Conservation (phyloP, 2,329 filamentous ascomycete species). For the Trichoderma brevicompactum region DNA sequence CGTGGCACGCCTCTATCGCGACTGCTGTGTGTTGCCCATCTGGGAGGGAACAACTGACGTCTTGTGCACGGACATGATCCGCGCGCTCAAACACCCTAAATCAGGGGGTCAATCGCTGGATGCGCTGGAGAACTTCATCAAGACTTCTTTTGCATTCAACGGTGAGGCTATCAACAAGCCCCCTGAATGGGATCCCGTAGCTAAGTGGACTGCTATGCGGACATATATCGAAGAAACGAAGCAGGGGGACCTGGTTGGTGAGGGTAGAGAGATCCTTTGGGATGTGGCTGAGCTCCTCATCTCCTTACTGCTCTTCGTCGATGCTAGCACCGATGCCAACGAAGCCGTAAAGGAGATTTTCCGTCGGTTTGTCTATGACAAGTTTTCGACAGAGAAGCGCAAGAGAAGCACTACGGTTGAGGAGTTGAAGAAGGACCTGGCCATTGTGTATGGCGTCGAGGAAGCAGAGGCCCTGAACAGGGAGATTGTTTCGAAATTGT, state of each 20-base stretch:
- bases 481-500: slow-evolving; percentile 28
- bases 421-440: slow-evolving; percentile 40
- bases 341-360: slow-evolving; percentile 47
- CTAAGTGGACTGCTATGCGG: slow-evolving; percentile 49
- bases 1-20: slow-evolving; percentile 67
- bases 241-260: slow-evolving; percentile 48
- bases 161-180: slow-evolving; percentile 35
- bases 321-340: slow-evolving; percentile 45
- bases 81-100: slow-evolving; percentile 52
- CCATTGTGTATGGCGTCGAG: slow-evolving; percentile 44
- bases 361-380: slow-evolving; percentile 44
- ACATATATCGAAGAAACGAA: slow-evolving; percentile 41
- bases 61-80: slow-evolving; percentile 58
- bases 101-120: slow-evolving; percentile 44
- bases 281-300: slow-evolving; percentile 50
- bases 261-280: slow-evolving; percentile 53
- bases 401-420: slow-evolving; percentile 34
- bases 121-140: slow-evolving; percentile 51
- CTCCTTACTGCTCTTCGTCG: slow-evolving; percentile 49
- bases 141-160: slow-evolving; percentile 32
- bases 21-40: slow-evolving; percentile 66
- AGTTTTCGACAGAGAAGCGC: slow-evolving; percentile 31
- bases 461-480: slow-evolving; percentile 31
- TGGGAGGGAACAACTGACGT: slow-evolving; percentile 78
- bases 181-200: slow-evolving; percentile 38